Evolutionary conservation across 2,329 filamentous ascomycete species (phyloP).

Genomic region (Davidsoniella neocaledoniae): DNA sequence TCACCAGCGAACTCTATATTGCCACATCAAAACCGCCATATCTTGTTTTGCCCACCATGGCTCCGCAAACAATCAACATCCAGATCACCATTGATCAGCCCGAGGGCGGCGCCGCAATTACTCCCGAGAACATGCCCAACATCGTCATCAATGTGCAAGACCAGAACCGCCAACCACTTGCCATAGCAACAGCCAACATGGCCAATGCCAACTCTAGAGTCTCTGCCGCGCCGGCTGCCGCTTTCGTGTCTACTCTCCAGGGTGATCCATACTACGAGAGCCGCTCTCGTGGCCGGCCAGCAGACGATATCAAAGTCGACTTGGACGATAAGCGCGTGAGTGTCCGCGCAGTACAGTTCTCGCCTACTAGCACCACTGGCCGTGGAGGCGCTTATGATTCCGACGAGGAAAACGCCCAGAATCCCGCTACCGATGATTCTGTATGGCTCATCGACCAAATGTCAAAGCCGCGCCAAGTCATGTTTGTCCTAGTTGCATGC

Average conservation of each 20-base stretch:
- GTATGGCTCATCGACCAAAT: slow-evolving; percentile 11
- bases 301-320: background rate
- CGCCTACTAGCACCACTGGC: background rate
- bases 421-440: background rate
- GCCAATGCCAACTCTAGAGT: background rate
- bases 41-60: background rate
- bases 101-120: background rate
- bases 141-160: slow-evolving; percentile 4
- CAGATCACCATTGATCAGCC: slow-evolving; percentile 6
- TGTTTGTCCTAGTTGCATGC: slow-evolving; percentile 28
- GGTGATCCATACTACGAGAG: background rate
- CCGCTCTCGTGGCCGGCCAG: background rate
- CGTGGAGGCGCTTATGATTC: background rate
- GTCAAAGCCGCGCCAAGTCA: slow-evolving; percentile 17
- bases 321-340: no score
- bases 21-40: no score
- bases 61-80: slow-evolving; percentile 7
- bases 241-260: no score
- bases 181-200: background rate
- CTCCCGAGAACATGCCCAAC: slow-evolving; percentile 1
- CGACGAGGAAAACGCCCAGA: slow-evolving; percentile 3
- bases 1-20: background rate
- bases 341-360: background rate
- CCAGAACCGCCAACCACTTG: background rate
- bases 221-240: background rate